These are phyloP conservation scores for Pseudozyma pruni DNA, from an alignment of 1,284 basidiomycete genomes.

Conservation along the genomic window DNA sequence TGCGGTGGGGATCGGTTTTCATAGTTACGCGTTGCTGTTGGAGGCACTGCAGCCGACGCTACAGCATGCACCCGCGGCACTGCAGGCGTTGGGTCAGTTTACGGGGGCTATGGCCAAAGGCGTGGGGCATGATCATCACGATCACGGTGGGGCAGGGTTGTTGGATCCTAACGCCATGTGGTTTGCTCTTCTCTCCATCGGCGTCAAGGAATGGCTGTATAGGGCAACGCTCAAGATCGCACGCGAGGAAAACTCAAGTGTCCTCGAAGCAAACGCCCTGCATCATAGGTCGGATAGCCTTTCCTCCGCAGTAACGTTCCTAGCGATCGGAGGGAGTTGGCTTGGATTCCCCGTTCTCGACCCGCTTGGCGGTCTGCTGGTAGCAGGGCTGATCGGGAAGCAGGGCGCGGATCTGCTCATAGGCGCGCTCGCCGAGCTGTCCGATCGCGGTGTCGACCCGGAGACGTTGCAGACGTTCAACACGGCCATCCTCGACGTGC, in stretches of 20 bases:
- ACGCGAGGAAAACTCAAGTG: constrained; percentile 86
- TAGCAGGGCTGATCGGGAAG: constrained; percentile 86
- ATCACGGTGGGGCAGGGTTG: constrained; percentile 67
- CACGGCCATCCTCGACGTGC: constrained; percentile 69
- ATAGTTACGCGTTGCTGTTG: constrained; percentile 85
- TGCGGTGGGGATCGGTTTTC: constrained; percentile 88
- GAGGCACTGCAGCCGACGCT: constrained; percentile 72
- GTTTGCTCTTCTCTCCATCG: constrained; percentile 85
- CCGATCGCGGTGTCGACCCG: constrained; percentile 81
- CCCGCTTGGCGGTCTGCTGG: constrained; percentile 90
- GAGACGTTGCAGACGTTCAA: constrained; percentile 73
- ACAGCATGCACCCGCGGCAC: constrained; percentile 72
- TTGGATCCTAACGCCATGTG: constrained; percentile 95
- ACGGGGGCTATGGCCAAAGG: constrained; percentile 72
- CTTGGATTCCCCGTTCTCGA: constrained; percentile 87
- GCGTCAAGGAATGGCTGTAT: constrained; percentile 93
- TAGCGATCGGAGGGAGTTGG: constrained; percentile 76
- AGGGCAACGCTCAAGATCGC: constrained; percentile 75
- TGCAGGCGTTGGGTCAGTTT: constrained; percentile 73
- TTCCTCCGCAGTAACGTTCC: constrained; percentile 58
- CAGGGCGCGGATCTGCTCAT: constrained; percentile 81
- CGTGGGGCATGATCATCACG: constrained; percentile 73
- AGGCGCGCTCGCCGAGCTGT: constrained; percentile 82
- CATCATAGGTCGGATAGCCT: constrained; percentile 89
- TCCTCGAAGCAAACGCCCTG: constrained; percentile 73